Base-by-base conservation (phyloP, 2,329 filamentous ascomycete genomes). In the Lecanicillium sp. region DNA sequence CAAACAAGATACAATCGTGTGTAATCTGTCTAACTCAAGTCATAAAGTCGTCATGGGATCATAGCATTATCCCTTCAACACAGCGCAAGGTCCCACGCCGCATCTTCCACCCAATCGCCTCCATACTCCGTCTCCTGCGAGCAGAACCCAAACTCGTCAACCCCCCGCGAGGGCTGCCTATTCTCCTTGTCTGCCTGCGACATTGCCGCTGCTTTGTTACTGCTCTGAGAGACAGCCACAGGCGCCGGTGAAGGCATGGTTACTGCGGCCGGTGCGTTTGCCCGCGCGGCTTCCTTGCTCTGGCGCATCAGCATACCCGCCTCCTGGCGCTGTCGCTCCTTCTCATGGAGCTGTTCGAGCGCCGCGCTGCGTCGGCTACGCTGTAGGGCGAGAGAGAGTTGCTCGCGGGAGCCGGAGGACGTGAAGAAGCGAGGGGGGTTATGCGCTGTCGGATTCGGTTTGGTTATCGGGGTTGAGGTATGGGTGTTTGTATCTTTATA, bases 91-190 rank as follows among this genome's bases (percentile, higher is more conserved):
- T 67, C 65, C 5, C 58, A 48, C 1, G 59, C 63, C n/a, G 64
- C 51, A 15, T 69, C 64, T 21, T 69, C 66, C 4, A 68, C 53
- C 66, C 66, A 68, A 10, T 57, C 63, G 3, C 66, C 66, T 5
- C 66, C 66, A 15, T 67, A 69, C 20, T 67, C 64, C 1, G 65
- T 59, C 55, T 69, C 66, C 47, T 68, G 66, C 9, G 66, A 68
- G 24, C 33, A 10, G 56, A 59, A 29, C 49, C 36, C 1, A 35
- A 47, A 40, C 1, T 29, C 26, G 26, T 41, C 44, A 14, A 11
- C 30, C 30, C 30, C 9, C n/a, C 9, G 7, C n/a, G 30, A 14
- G 3, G 38, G 42, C n/a, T 21, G 37, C 23, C 30, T 24, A 21
- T 43, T 45, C 30, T 50, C 43, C 43, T 50, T 50, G 15, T 50